These are phyloP conservation scores for Conticribra weissflogii DNA, from an alignment of 108 stramenopile genomes.

Conservation along the genomic window DNA sequence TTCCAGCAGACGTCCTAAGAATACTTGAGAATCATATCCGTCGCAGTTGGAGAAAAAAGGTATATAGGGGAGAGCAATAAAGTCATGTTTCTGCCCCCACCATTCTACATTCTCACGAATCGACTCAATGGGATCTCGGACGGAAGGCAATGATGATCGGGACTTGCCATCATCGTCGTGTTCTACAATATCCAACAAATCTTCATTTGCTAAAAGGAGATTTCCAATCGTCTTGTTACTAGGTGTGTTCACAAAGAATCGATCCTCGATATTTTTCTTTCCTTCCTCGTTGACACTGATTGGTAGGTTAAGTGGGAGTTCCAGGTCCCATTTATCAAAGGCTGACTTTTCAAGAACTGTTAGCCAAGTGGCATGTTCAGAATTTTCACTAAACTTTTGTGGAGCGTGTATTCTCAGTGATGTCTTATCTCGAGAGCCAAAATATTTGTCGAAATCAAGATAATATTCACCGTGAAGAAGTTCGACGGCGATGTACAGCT, in stretches of 20 bases:
- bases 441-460: constrained; percentile 63
- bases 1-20: constrained; percentile 75
- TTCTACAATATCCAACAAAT: neutral
- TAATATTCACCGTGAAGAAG: constrained; percentile 80
- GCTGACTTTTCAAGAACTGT: constrained; percentile 52
- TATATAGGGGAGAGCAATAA: constrained; percentile 72
- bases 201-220: constrained; percentile 6
- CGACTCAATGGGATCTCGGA: constrained; percentile 19
- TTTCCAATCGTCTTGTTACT: constrained; percentile 57
- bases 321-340: constrained; percentile 53
- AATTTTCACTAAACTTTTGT: constrained; percentile 20
- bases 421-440: constrained; percentile 44
- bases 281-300: constrained; percentile 8
- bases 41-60: constrained; percentile 86
- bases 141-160: neutral
- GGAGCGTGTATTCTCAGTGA: constrained; percentile 67
- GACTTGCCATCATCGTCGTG: neutral
- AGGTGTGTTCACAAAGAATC: constrained; percentile 52
- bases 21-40: constrained; percentile 81
- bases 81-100: constrained; percentile 25
- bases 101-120: constrained; percentile 3
- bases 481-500: constrained; percentile 70
- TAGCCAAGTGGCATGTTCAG: constrained; percentile 54
- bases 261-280: constrained; percentile 26
- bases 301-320: constrained; percentile 83